Percentiles rank a stretch among this genome's conserved stretches.
These are phyloP conservation scores for Boletus huronensis DNA, from an alignment of 768 basidiomycete genomes.

Conservation along the genomic window DNA sequence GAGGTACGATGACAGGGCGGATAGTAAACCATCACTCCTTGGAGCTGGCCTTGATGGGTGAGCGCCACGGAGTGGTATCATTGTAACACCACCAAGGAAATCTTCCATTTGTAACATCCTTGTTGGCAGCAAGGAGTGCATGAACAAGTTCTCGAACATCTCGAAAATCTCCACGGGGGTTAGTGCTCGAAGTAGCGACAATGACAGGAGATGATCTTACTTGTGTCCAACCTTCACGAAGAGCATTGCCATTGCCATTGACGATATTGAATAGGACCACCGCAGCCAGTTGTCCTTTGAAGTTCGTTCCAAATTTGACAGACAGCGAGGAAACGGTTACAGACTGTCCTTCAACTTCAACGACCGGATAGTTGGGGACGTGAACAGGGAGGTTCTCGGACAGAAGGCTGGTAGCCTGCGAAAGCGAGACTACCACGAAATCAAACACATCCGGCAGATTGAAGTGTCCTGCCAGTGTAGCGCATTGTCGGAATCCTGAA, in stretches of 20 bases:
- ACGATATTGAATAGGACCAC: conserved; percentile 98
- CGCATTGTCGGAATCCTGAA: conserved; percentile 95
- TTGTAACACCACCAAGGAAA: conserved; percentile 90
- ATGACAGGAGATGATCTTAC: conserved; percentile 37
- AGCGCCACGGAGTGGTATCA: conserved; percentile 84
- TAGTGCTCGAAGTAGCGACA: neutral
- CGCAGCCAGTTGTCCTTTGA: conserved; percentile 93
- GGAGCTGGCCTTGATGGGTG: conserved; percentile 59
- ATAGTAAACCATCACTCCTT: conserved; percentile 82
- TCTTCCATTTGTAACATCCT: conserved; percentile 97
- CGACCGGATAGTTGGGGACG: conserved; percentile 81
- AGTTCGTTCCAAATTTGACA: conserved; percentile 90
- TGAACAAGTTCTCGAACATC: conserved; percentile 95
- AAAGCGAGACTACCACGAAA: conserved; percentile 89
- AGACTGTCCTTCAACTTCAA: conserved; percentile 86
- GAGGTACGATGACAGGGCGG: conserved; percentile 91
- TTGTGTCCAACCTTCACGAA: conserved; percentile 94
- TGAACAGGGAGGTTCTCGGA: conserved; percentile 66
- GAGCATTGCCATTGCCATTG: conserved; percentile 90
- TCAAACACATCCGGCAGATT: conserved; percentile 94
- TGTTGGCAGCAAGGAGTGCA: conserved; percentile 87
- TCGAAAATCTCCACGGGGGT: conserved; percentile 75
- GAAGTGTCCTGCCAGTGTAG: conserved; percentile 87
- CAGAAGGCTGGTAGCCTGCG: conserved; percentile 85
- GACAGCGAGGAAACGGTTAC: conserved; percentile 91